Base-by-base conservation (phyloP, 768 basidiomycete genomes). In the Panellus pusillus region DNA sequence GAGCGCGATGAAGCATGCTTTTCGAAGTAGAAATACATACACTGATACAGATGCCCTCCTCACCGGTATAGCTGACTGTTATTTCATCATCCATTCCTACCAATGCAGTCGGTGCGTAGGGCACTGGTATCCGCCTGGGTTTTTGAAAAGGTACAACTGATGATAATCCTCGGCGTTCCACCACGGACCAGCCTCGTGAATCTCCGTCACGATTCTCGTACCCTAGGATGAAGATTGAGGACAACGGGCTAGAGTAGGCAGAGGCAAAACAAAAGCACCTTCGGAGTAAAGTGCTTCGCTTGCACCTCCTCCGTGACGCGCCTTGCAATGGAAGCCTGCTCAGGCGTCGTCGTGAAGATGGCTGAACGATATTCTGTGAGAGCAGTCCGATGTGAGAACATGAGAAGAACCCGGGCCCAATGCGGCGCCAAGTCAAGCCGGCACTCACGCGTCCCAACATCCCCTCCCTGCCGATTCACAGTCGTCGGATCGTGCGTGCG, bases 401-500 rank as follows among this genome's bases (percentile, higher is more conserved):
- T 20, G 29, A 36, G 35, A 4, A 27, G 24, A 24, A 32, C 9
- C 11, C 40, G n/a, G 3, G 43, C 43, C 19, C 3, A 12, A 17
- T 38, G 14, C 27, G 46, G 14, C 32, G 27, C 37, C 42, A 11
- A 28, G 20, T 49, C n/a, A n/a, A n/a, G 17, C 31, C 19, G 9
- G 9, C 1, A 75, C 79, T 47, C 61, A 87, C 85, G 87, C 27
- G 80, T 79, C 24, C 87, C 87, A 2, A 60, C 61, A 60, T 89
- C 87, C 1, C 61, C 72, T 6, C 87, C 87, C 65, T 89, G 87
- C 18, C 74, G 67, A 68, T 89, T 79, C 51, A 74, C 64, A 0
- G 84, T 83, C 24, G 87, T 89, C 0, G 89, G 85, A 56, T 91
- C 89, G 60, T 91, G 88, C 6, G 84, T 84, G 48, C 89, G 76